These are phyloP conservation scores for Globisporangium uncinulatum DNA, from an alignment of 352 stramenopile species.

Conservation along the genomic window DNA sequence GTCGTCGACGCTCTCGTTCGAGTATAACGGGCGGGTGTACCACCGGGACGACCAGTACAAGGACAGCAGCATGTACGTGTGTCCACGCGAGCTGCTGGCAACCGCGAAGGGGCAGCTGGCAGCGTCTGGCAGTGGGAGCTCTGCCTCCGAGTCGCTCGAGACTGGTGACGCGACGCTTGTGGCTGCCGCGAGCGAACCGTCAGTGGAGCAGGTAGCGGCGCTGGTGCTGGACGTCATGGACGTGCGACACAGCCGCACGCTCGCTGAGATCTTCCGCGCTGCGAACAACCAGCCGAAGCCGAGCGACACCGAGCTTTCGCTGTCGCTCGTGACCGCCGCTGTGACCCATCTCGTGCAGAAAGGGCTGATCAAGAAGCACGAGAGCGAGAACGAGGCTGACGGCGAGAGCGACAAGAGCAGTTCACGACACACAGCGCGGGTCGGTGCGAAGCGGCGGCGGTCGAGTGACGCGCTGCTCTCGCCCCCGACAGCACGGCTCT, in stretches of 20 bases:
- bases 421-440: background rate
- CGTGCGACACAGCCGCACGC: slow-evolving; percentile 39
- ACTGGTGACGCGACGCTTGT: background rate
- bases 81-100: slow-evolving; percentile 25
- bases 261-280: slow-evolving; percentile 53
- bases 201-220: slow-evolving; percentile 42
- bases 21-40: slow-evolving; percentile 65
- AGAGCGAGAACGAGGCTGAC: slow-evolving; percentile 9
- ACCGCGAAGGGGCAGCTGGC: slow-evolving; percentile 2
- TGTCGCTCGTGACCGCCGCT: slow-evolving; percentile 50
- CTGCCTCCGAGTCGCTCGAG: background rate
- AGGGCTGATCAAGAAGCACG: slow-evolving; percentile 47
- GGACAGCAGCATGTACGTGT: slow-evolving; percentile 76
- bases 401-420: slow-evolving; percentile 4
- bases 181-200: slow-evolving; percentile 3
- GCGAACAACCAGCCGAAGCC: slow-evolving; percentile 20
- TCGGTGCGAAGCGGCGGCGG: slow-evolving; percentile 22
- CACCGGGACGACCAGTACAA: slow-evolving; percentile 79
- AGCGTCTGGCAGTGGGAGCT: background rate
- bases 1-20: slow-evolving; percentile 72
- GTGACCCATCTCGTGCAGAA: slow-evolving; percentile 44
- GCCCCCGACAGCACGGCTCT: background rate
- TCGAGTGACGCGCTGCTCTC: slow-evolving; percentile 2
- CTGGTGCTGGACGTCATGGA: slow-evolving; percentile 56
- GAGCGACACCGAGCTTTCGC: slow-evolving; percentile 18